These are phyloP conservation scores for Fonsecaea multimorphosa DNA, from an alignment of 2,329 filamentous ascomycete species.

Conservation along the genomic window DNA sequence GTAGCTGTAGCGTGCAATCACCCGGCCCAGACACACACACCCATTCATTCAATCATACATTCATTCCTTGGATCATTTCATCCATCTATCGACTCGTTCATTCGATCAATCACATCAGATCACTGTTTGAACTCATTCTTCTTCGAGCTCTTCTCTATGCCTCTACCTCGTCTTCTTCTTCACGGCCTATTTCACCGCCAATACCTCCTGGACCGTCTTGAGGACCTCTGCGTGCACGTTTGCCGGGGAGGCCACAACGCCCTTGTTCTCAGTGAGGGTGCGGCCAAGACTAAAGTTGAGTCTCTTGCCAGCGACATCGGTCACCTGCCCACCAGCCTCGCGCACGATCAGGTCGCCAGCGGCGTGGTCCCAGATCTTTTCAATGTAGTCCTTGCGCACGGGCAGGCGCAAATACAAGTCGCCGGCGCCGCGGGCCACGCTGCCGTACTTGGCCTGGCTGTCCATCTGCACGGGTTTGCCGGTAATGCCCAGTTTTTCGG, in stretches of 20 bases:
- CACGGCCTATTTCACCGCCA: conserved; percentile 56
- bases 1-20: too few species aligned
- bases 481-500: conserved; percentile 82
- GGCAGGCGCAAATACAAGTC: conserved; percentile 94
- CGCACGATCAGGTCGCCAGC: conserved; percentile 92
- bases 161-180: not conserved
- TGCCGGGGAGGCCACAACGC: conserved; percentile 85
- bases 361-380: conserved; percentile 99
- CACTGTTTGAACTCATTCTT: not conserved
- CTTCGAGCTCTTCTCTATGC: conserved; percentile 3
- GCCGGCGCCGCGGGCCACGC: conserved; percentile 89
- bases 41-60: too few species aligned
- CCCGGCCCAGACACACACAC: too few species aligned
- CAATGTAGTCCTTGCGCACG: conserved; percentile 83
- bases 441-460: conserved; percentile 96
- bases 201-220: conserved; percentile 79
- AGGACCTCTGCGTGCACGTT: conserved; percentile 78
- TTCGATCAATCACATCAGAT: not conserved
- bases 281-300: conserved; percentile 87
- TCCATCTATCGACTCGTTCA: too few species aligned
- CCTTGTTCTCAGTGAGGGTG: conserved; percentile 88
- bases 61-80: too few species aligned
- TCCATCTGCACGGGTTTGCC: conserved; percentile 93
- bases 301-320: conserved; percentile 82
- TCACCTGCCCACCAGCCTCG: conserved; percentile 90